Evolutionary conservation across 805 yeast species (phyloP).

Genomic region (Pichia phayaonensis): DNA sequence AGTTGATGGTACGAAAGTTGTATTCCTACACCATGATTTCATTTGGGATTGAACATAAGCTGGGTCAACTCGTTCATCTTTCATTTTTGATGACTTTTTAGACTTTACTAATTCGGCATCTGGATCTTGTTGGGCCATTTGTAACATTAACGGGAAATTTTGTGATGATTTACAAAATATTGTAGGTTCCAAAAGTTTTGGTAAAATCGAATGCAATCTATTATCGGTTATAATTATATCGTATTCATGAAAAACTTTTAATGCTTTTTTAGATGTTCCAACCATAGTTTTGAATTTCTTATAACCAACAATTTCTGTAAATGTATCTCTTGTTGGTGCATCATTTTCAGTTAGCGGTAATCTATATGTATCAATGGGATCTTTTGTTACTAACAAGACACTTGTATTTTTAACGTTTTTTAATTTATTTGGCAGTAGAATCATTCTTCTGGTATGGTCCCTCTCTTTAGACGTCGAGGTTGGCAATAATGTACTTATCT

Average conservation of each 20-base stretch:
- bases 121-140: constrained; percentile 41
- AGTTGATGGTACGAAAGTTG: constrained; percentile 50
- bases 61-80: constrained; percentile 58
- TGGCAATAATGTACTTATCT: constrained; percentile 41
- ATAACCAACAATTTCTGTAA: constrained; percentile 53
- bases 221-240: constrained; percentile 67
- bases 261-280: constrained; percentile 36
- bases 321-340: constrained; percentile 51
- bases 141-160: constrained; percentile 61
- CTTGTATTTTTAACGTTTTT: constrained; percentile 41
- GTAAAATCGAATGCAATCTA: constrained; percentile 54
- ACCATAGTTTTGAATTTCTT: constrained; percentile 45
- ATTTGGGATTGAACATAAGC: constrained; percentile 58
- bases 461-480: constrained; percentile 36
- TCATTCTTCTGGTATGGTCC: constrained; percentile 49
- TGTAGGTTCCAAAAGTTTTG: constrained; percentile 45
- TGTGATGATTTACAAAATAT: constrained; percentile 57
- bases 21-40: constrained; percentile 53
- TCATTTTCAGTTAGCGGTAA: constrained; percentile 40
- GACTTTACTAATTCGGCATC: constrained; percentile 26
- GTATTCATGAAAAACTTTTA: constrained; percentile 47
- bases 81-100: constrained; percentile 35
- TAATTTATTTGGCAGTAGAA: constrained; percentile 49
- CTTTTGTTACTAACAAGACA: constrained; percentile 62
- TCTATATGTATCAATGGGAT: constrained; percentile 56